A percentile compares a stretch with the other conserved stretches of the same genome.
These are phyloP conservation scores for Talaromyces albobiverticillius DNA, from an alignment of 2,329 filamentous ascomycete species.

Conservation along the genomic window DNA sequence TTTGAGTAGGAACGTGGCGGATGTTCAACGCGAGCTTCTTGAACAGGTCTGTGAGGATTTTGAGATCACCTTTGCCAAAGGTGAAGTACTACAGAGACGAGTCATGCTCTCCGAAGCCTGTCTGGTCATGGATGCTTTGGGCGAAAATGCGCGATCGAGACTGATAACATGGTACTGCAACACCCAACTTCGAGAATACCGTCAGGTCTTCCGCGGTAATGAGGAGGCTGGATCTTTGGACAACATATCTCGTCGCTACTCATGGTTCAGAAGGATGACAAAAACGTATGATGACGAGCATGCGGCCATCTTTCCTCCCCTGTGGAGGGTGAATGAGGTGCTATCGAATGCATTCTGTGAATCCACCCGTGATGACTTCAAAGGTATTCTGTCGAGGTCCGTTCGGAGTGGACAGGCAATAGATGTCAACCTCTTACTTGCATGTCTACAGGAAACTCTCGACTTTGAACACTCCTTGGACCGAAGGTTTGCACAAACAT, in stretches of 20 bases:
- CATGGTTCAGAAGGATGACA: conserved; percentile 94
- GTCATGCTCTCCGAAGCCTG: conserved; percentile 80
- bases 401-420: conserved; percentile 78
- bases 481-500: conserved; percentile 68
- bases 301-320: conserved; percentile 75
- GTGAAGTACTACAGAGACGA: conserved; percentile 69
- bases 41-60: conserved; percentile 99
- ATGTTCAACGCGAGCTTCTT: conserved; percentile 85
- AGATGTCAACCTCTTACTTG: conserved; percentile 84
- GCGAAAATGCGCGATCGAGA: conserved; percentile 76
- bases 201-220: conserved; percentile 91
- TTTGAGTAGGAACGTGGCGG: conserved; percentile 85
- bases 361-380: conserved; percentile 92
- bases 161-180: conserved; percentile 98
- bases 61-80: conserved; percentile 88
- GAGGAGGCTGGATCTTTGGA: conserved; percentile 95
- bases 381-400: conserved; percentile 82
- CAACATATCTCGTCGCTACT: conserved; percentile 91
- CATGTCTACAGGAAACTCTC: conserved; percentile 89
- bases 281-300: conserved; percentile 96
- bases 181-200: conserved; percentile 90
- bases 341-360: conserved; percentile 92
- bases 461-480: conserved; percentile 95
- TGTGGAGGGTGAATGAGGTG: conserved; percentile 88
- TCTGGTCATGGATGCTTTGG: conserved; percentile 89